phyloP scores from a whole-genome alignment of 208 protist genomes.

The Polymyxa betae region DNA sequence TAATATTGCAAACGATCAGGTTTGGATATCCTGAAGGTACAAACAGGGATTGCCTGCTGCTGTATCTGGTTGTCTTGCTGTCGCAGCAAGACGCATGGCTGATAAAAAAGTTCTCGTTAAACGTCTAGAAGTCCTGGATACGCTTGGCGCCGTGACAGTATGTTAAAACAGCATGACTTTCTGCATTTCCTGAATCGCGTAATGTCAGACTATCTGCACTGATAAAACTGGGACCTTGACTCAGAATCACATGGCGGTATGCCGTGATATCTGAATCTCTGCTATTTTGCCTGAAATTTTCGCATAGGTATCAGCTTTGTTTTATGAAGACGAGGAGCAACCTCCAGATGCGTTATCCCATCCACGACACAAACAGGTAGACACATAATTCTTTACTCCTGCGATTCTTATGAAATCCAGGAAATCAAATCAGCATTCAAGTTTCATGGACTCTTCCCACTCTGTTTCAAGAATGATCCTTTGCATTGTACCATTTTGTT shows the following conservation, averaged over 20 bases:
- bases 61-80: conserved; percentile 77
- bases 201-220: conserved; percentile 73
- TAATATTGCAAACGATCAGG: not conserved
- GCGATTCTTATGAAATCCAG: not conserved
- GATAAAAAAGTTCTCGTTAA: conserved; percentile 81
- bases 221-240: conserved; percentile 87
- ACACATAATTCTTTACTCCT: not conserved
- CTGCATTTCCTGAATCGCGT: not conserved
- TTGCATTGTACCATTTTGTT: conserved; percentile 44
- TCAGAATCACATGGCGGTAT: conserved; percentile 80
- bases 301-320: not conserved
- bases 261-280: not conserved
- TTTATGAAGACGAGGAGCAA: conserved; percentile 28
- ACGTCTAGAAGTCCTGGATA: conserved; percentile 80
- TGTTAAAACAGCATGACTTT: not conserved
- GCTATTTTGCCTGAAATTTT: not conserved
- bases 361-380: not conserved
- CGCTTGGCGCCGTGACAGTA: conserved; percentile 79
- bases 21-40: not conserved
- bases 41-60: conserved; percentile 74
- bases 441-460: conserved; percentile 16
- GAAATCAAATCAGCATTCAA: not conserved
- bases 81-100: conserved; percentile 77
- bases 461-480: conserved; percentile 47
- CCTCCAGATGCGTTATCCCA: conserved; percentile 17